Evolutionary conservation across 2,329 filamentous ascomycete species (phyloP).

Genomic region (Orbilia oligospora): DNA sequence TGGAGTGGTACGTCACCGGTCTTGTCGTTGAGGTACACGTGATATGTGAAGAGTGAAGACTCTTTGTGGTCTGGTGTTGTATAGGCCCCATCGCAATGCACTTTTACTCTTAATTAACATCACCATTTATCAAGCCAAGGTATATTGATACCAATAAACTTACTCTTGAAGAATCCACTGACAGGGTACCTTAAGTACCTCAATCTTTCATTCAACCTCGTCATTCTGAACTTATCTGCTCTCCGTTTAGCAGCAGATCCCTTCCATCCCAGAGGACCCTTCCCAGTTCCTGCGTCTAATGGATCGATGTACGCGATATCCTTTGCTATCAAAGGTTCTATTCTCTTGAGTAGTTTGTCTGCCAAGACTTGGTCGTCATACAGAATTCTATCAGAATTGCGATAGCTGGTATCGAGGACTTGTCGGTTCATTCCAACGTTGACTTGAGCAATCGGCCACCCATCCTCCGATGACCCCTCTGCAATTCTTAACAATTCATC

Average conservation of each 20-base stretch:
- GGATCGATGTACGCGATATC: slow-evolving; percentile 63
- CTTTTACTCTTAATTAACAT: slow-evolving; percentile 35
- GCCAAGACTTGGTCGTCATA: slow-evolving; percentile 78
- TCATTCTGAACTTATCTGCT: slow-evolving; percentile 50
- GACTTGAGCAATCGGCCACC: slow-evolving; percentile 61
- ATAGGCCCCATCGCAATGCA: slow-evolving; percentile 62
- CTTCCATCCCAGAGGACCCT: slow-evolving; percentile 50
- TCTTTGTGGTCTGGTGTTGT: slow-evolving; percentile 56
- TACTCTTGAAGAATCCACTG: slow-evolving; percentile 61
- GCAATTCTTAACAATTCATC: slow-evolving; percentile 62
- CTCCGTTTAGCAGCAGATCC: slow-evolving; percentile 36
- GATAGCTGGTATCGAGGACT: slow-evolving; percentile 63
- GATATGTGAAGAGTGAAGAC: slow-evolving; percentile 61
- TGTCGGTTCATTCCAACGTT: slow-evolving; percentile 59
- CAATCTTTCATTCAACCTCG: slow-evolving; percentile 60
- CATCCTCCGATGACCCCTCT: slow-evolving; percentile 52
- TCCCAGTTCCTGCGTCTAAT: slow-evolving; percentile 22
- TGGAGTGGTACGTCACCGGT: slow-evolving; percentile 45
- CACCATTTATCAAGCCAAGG: background rate
- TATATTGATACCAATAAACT: background rate
- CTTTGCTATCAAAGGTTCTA: slow-evolving; percentile 68
- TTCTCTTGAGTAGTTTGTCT: slow-evolving; percentile 75
- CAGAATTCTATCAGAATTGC: slow-evolving; percentile 83
- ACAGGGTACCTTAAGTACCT: slow-evolving; percentile 60
- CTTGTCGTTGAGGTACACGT: slow-evolving; percentile 60